Base-by-base conservation (phyloP, 2,329 filamentous ascomycete genomes). In the Diaporthe sp. region DNA sequence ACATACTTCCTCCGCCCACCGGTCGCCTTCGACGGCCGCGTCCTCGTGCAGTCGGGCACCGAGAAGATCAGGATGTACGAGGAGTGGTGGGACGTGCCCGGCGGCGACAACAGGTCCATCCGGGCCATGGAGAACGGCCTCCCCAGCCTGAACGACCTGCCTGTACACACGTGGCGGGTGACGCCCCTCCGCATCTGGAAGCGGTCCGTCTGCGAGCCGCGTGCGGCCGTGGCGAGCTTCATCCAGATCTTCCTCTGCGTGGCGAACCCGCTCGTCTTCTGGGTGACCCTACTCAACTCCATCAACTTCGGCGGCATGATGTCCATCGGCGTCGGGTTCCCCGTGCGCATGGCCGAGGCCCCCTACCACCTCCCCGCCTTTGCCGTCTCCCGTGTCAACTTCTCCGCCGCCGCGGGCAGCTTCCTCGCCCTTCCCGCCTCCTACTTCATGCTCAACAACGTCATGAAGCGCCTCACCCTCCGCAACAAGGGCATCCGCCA, bases 1-100 rank as follows among this genome's bases (percentile, higher is more conserved):
- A 86, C 83, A 1, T 86, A 84, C 76, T 86, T 85, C 79, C 80
- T 84, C 70, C 82, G 85, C 1, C 85, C 85, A 0, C 82, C 82
- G 0, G 81, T 86, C 12, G 84, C 85, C 8, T 85, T 85, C 55
- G 82, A 86, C 75, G 85, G 85, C 2, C 82, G 83, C 31, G 83
- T 86, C 6, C 74, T 86, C 4, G 71, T 84, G 1, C 85, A 86
- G 75, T 82, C 79, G 20, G 82, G 81, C 3, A 83, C 83, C 0
- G 85, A 85, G 76, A 85, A 83, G 73, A 79, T 85, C 17, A 82
- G 80, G 8, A 80, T 86, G 37, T 85, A 84, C 77, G 78, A 83
- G 44, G 81, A 84, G 34, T 80, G 79, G 76, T 81, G 82, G 3
- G 75, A 77, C 3, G 79, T 82, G 2, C 78, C 79, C 9, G 74